A percentile compares a stretch with the other conserved stretches of the same genome.
Conservation (phyloP, 768 basidiomycete species). For the Hericium coralloides region DNA sequence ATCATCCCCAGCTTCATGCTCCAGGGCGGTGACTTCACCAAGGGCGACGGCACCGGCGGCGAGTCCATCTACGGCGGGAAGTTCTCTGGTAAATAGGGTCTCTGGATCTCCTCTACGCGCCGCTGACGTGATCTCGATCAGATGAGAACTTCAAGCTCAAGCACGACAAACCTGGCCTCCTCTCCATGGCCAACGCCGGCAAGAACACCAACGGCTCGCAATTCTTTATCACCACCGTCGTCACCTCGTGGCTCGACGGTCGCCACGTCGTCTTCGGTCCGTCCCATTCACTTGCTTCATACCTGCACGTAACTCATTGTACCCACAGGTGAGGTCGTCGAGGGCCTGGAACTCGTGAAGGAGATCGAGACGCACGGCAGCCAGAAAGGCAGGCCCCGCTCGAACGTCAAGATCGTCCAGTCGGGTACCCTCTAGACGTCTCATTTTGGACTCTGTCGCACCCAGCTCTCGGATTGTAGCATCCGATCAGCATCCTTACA, state of each 20-base stretch:
- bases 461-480: neutral
- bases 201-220: conserved; percentile 42
- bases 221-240: conserved; percentile 33
- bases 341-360: conserved; percentile 31
- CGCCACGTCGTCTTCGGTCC: conserved; percentile 35
- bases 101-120: neutral
- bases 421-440: conserved; percentile 3
- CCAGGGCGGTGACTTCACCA: conserved; percentile 32
- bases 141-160: conserved; percentile 31
- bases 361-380: conserved; percentile 24
- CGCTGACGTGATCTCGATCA: conserved; percentile 5
- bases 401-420: conserved; percentile 7
- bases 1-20: conserved; percentile 35
- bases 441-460: neutral
- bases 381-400: conserved; percentile 1
- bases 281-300: neutral
- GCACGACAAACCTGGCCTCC: conserved; percentile 30
- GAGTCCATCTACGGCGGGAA: conserved; percentile 29
- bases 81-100: conserved; percentile 21
- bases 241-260: conserved; percentile 30
- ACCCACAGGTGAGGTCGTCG: conserved; percentile 25
- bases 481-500: neutral
- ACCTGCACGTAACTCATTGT: neutral
- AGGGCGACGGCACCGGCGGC: conserved; percentile 28
- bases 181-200: conserved; percentile 46